Conservation (phyloP, 1,284 basidiomycete species). For the Gomphus sp. region DNA sequence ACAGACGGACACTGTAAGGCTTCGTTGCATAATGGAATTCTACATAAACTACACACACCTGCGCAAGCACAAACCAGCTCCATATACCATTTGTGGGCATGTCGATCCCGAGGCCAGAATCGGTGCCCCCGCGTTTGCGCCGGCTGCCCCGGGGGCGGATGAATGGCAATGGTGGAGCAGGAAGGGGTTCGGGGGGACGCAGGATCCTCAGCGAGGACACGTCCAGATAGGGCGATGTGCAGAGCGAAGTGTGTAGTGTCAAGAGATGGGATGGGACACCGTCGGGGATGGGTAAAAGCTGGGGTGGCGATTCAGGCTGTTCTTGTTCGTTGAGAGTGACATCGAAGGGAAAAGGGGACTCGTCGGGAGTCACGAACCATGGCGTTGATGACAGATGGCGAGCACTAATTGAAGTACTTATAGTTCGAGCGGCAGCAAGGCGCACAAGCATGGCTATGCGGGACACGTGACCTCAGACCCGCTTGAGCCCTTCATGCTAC, state of each 20-base stretch:
- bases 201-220: constrained; percentile 10
- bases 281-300: constrained; percentile 6
- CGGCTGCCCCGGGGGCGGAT: constrained; percentile 35
- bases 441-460: neutral
- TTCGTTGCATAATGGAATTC: neutral
- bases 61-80: constrained; percentile 65
- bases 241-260: constrained; percentile 12
- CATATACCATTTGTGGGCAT: constrained; percentile 48
- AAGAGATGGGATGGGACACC: constrained; percentile 13
- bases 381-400: constrained; percentile 4
- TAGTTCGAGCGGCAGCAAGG: neutral
- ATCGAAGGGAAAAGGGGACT: constrained; percentile 10
- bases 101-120: constrained; percentile 51
- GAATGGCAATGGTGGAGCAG: constrained; percentile 14
- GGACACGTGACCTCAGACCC: neutral
- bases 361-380: constrained; percentile 15
- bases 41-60: constrained; percentile 32
- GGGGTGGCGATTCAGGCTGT: neutral
- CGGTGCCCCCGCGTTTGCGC: constrained; percentile 54
- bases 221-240: constrained; percentile 15
- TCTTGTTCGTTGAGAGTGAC: neutral
- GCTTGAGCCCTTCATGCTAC: constrained; percentile 23
- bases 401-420: neutral
- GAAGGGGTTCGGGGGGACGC: constrained; percentile 9
- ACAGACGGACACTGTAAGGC: neutral